Base-by-base conservation (phyloP, 2,329 filamentous ascomycete species). In the Penicillium expansum region DNA sequence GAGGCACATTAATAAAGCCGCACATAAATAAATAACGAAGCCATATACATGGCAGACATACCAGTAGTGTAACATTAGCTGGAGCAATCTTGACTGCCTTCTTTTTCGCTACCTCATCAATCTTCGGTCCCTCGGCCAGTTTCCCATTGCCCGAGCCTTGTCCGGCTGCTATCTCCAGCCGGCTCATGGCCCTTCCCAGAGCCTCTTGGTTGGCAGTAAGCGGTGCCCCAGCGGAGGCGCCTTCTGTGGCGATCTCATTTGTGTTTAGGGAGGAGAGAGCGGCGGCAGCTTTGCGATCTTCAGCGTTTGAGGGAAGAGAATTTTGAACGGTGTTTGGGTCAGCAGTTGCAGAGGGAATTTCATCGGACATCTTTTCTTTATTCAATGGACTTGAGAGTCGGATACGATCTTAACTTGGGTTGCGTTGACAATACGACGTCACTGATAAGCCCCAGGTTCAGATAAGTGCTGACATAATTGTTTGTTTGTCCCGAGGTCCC, bases 201-300 rank as follows among this genome's bases (percentile, higher is more conserved):
- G 78, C 79, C 62, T 80, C 78, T 57, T 80, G 78, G 37, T 79
- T 76, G 0, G 73, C 73, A 14, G 66, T 66, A 1, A 72, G 70
- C 1, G 74, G 70, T 14, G 67, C 67, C 48, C 73, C 69, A 1
- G 65, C 51, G n/a, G 66, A 60, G 11, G 58, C 57, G 41, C 70
- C 70, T 30, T 74, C 72, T 10, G 74, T 68, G 7, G 66, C 70
- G 50, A 76, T 73, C 47, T 72, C 74, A 52, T 73, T 77, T 13
- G 71, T 69, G 59, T 79, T 74, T 37, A 81, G 74, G 35, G 78
- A 72, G 57, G 76, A 78, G 48, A 81, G 77, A 9, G 79, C 79
- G 14, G 77, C 79, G 18, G 78, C 79, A 11, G 79, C 77, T 68
- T 79, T 80, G 64, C 79, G 79, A 66, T 80, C 79, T 71, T 80